phyloP scores from a whole-genome alignment of 2,329 filamentous ascomycete genomes.

The Diplocarpon mali region DNA sequence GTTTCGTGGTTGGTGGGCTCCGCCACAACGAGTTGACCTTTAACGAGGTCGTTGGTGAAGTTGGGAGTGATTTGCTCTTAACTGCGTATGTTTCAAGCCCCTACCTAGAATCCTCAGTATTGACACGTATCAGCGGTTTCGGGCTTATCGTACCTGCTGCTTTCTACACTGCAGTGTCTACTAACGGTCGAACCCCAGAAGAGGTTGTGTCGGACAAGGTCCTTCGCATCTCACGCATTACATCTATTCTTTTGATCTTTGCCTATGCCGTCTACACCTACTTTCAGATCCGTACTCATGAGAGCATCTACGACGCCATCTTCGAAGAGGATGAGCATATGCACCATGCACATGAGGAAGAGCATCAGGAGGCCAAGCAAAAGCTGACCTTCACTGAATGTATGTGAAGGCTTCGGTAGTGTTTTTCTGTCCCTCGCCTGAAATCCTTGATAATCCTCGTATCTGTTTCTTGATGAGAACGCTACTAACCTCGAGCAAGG shows the following conservation, averaged over 20 bases:
- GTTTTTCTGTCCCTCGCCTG: no score
- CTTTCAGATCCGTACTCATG: constrained; percentile 69
- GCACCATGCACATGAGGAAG: constrained; percentile 47
- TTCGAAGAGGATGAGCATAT: constrained; percentile 59
- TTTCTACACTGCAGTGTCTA: constrained; percentile 38
- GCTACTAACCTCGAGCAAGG: no score
- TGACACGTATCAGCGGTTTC: constrained; percentile 30
- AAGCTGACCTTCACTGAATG: constrained; percentile 70
- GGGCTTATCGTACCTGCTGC: constrained; percentile 34
- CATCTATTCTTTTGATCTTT: constrained; percentile 58
- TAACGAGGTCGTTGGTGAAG: constrained; percentile 66
- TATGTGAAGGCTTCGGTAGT: not conserved
- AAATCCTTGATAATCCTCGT: no score
- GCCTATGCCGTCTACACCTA: constrained; percentile 56
- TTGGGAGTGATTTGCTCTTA: constrained; percentile 64
- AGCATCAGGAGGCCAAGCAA: constrained; percentile 36
- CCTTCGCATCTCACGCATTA: constrained; percentile 57
- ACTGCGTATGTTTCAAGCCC: constrained; percentile 51
- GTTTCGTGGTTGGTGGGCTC: constrained; percentile 69
- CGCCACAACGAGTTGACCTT: constrained; percentile 58
- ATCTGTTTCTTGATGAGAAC: no score
- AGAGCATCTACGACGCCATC: constrained; percentile 65
- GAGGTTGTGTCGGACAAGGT: constrained; percentile 39
- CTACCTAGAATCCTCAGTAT: constrained; percentile 4
- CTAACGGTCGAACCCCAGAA: constrained; percentile 24